phyloP scores from a whole-genome alignment of 805 yeast genomes.

The Vanderwaltozyma yarrowii region DNA sequence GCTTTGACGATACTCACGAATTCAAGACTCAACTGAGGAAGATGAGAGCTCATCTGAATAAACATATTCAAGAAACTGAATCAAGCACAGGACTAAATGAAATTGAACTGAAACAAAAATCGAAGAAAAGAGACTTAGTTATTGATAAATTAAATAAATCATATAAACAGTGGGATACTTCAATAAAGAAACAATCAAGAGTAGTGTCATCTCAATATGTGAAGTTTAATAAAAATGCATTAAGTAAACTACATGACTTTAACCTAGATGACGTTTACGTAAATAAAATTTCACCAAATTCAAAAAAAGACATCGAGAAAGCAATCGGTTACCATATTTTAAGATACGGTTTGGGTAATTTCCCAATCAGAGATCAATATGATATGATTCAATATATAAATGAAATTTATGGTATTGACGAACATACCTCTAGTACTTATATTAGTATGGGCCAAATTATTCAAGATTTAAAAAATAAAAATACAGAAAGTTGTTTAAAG shows the following conservation, averaged over 20 bases:
- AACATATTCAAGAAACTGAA: conserved; percentile 19
- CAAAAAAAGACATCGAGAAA: conserved; percentile 25
- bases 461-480: conserved; percentile 26
- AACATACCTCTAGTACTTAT: conserved; percentile 29
- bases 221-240: conserved; percentile 21
- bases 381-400: conserved; percentile 24
- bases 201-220: conserved; percentile 15
- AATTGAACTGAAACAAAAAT: conserved; percentile 9
- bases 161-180: conserved; percentile 25
- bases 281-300: conserved; percentile 22
- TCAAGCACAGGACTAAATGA: conserved; percentile 8
- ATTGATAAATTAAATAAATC: conserved; percentile 23
- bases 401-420: conserved; percentile 23
- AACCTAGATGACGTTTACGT: conserved; percentile 28
- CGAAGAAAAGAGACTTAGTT: conserved; percentile 18
- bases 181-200: conserved; percentile 22
- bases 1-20: conserved; percentile 25
- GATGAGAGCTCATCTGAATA: conserved; percentile 34
- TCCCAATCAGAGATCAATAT: conserved; percentile 23
- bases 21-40: conserved; percentile 31
- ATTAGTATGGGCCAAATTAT: conserved; percentile 35
- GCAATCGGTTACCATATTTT: conserved; percentile 39
- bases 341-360: conserved; percentile 28
- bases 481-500: conserved; percentile 36
- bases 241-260: conserved; percentile 23